Evolutionary conservation across 2,329 filamentous ascomycete species (phyloP), one percentile per base, ranked within the genome.

Genomic region (Paraphaeosphaeria minitans): DNA sequence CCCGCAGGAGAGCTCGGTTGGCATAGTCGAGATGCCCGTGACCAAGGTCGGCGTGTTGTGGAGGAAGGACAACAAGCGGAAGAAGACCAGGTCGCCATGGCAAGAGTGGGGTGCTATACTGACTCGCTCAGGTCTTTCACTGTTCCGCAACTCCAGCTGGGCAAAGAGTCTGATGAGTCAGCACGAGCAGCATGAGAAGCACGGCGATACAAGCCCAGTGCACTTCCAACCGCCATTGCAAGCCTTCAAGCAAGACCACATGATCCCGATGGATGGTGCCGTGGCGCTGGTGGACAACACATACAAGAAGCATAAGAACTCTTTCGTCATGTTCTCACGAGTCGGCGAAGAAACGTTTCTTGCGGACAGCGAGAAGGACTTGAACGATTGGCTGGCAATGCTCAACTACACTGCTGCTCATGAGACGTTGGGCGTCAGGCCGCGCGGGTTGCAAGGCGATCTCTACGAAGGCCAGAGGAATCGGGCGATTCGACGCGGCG

Each of bases 101-200:
- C 94, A 97, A 73, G 95, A 99, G 83, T 99, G 95, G 95, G 95
- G 95, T 53, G 95, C 93, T 24, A 90, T 99, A 58, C 84, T 99
- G 31, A 99, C 95, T 0, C 92, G 94, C n/a, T 96, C 95, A 6
- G 94, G 97, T 71, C 85, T 99, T 8, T 99, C 97, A 76, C 92
- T 99, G 76, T 99, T 98, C 80, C 89, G 92, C 58, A 97, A 98
- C 73, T 90, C 92, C 5, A 84, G 88, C 21, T 99, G 95, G 94
- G 88, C 96, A 35, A 98, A 97, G 77, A 90, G 85, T 58, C 78
- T 99, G 63, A 93, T 98, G 80, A 86, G 91, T 63, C 95, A 99
- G 73, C 89, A 94, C 72, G 93, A 97, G 47, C 82, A 84, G 13
- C 92, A 97, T 69, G 83, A 92, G 66, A 95, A 90, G 73, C 86